Evolutionary conservation across 768 basidiomycete genomes (phyloP).

Genomic region (Lactarius pseudohatsudake): DNA sequence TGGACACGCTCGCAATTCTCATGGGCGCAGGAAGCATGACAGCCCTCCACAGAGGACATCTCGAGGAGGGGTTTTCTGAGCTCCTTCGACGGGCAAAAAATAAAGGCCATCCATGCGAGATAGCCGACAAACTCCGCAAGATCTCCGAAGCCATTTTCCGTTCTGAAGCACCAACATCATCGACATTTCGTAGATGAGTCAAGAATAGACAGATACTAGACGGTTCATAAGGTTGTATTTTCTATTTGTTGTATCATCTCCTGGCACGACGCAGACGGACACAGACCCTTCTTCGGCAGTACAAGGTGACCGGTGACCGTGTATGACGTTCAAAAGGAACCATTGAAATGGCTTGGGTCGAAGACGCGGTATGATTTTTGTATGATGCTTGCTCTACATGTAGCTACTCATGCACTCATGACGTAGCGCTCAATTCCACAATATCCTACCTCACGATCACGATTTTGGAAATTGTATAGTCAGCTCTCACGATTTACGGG

Average conservation of each 20-base stretch:
- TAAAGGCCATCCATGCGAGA: conserved; percentile 35
- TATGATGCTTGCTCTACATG: background rate
- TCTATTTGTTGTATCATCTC: background rate
- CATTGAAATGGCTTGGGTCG: background rate
- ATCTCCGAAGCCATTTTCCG: conserved; percentile 8
- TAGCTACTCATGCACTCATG: background rate
- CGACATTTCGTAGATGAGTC: background rate
- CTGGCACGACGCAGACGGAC: background rate
- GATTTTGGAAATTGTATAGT: background rate
- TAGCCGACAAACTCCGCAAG: background rate
- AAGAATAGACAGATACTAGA: background rate
- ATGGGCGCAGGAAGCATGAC: background rate
- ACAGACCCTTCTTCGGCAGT: background rate
- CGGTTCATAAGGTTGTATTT: background rate
- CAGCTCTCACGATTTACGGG: background rate
- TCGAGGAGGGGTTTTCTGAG: background rate
- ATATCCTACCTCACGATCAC: background rate
- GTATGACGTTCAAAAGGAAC: background rate
- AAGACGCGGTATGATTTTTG: background rate
- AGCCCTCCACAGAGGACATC: background rate
- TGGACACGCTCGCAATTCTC: conserved; percentile 12
- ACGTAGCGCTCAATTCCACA: background rate
- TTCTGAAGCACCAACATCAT: background rate
- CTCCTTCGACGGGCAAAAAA: background rate
- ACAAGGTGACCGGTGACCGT: background rate